Evolutionary conservation across 495 filamentous ascomycete genomes (phyloP), one percentile per base, ranked within the genome.

Genomic region (Haplographium delicatum): DNA sequence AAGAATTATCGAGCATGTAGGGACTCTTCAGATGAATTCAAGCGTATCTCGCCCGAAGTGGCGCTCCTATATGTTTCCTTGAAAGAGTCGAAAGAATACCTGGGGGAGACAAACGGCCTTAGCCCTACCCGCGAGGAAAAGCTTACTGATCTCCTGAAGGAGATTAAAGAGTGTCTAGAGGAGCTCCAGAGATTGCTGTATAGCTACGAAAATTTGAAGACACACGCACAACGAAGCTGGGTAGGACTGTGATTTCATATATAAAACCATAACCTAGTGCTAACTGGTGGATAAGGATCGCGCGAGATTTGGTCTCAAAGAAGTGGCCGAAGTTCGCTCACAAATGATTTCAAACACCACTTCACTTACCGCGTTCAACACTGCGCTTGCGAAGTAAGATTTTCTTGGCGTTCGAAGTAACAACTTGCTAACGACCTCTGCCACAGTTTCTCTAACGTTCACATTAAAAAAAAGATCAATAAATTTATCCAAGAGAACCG

Each of bases 401-500:
- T 28, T 30, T 44, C 46, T 35, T 25, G 42, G 28, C 47, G 28
- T 33, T 1, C 8, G 28, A 23, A 34, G 9, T 11, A 9, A n/a
- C n/a, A n/a, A n/a, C n/a, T n/a, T n/a, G n/a, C 13, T 50, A 19
- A 52, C 43, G 15, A 11, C 8, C 2, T 19, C 13, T 19, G 18
- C 33, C 4, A 16, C 49, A 68, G 60, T 52, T 65, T 52, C 10
- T 67, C 68, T 6, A 59, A 56, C 22, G 27, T 47, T 19, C 52
- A 58, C 15, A 58, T 71, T 28, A 60, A 68, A 40, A 57, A 61
- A 45, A 65, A 54, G 40, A 46, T 70, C 16, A 62, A 65, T 25
- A 65, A 64, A 30, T 65, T 67, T 43, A 54, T 70, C 24, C 54
- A 50, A 26, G 68, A 72, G 52, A 50, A 67, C 34, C 68, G 57